Percentiles rank a stretch among this genome's conserved stretches.
Conservation (phyloP, 2,329 filamentous ascomycete genomes). For the Sarocladiaceae sp. region DNA sequence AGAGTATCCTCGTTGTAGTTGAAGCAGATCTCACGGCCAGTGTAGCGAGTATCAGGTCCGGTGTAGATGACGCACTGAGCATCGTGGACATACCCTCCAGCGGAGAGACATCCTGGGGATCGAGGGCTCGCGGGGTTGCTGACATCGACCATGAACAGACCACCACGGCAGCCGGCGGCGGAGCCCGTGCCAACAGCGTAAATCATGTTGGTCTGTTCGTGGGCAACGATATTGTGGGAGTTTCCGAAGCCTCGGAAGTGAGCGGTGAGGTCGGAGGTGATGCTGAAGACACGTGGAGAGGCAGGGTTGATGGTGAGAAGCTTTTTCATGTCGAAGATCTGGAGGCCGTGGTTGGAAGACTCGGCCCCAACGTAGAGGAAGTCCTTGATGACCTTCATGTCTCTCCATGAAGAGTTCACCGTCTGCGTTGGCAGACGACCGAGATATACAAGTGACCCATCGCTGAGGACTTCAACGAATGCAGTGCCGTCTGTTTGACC, state of each 20-base stretch:
- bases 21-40: conserved; percentile 46
- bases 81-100: conserved; percentile 50
- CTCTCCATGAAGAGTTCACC: conserved; percentile 29
- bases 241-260: conserved; percentile 25
- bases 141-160: conserved; percentile 53
- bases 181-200: conserved; percentile 39
- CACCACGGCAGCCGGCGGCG: conserved; percentile 35
- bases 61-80: conserved; percentile 49
- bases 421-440: conserved; percentile 40
- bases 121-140: conserved; percentile 45
- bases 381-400: conserved; percentile 34
- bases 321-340: conserved; percentile 60
- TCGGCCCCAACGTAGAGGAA: conserved; percentile 34
- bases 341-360: conserved; percentile 49
- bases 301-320: conserved; percentile 38
- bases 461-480: conserved; percentile 38
- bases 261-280: conserved; percentile 26
- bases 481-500: conserved; percentile 43
- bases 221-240: conserved; percentile 32
- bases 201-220: conserved; percentile 39
- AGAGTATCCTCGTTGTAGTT: conserved; percentile 47
- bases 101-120: conserved; percentile 43
- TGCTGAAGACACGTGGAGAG: conserved; percentile 26
- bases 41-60: conserved; percentile 39
- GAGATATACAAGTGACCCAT: conserved; percentile 38